A percentile compares a stretch with the other conserved stretches of the same genome.
Conservation (phyloP, 225 moss, liverwort and hornwort species). For the Bryoerythrophyllum caledonicum region DNA sequence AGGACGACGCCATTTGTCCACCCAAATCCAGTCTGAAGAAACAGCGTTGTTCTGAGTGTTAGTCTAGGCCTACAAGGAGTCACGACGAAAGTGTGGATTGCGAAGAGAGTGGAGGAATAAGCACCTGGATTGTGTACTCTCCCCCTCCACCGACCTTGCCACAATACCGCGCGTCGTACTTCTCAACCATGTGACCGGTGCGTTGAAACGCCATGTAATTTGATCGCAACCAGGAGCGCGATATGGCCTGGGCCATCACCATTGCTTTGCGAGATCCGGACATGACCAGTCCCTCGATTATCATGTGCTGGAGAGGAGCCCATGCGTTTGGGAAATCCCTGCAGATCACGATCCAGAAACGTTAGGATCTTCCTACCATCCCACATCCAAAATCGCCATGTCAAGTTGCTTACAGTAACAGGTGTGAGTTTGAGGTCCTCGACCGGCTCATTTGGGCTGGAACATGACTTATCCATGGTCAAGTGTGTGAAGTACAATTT, state of each 20-base stretch:
- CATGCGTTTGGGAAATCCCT: conserved; percentile 93
- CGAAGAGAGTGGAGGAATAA: neutral
- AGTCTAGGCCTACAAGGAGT: no score
- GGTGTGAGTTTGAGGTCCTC: no score
- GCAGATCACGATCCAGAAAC: conserved; percentile 9
- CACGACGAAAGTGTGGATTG: no score
- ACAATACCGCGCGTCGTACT: conserved; percentile 66
- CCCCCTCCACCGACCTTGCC: conserved; percentile 70
- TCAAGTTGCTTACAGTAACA: neutral
- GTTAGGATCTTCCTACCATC: neutral
- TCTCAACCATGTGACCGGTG: conserved; percentile 79
- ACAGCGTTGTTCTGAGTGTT: neutral
- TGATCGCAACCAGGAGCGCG: conserved; percentile 65
- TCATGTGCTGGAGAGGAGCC: conserved; percentile 95
- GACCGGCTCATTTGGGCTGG: no score
- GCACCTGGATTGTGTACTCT: conserved; percentile 70
- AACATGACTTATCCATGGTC: no score
- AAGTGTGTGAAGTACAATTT: neutral
- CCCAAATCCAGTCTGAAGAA: conserved; percentile 54
- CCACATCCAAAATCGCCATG: neutral
- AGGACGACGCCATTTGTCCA: conserved; percentile 56
- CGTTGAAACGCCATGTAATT: conserved; percentile 55
- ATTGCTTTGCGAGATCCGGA: conserved; percentile 38
- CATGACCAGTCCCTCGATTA: conserved; percentile 69
- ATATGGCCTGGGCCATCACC: conserved; percentile 49